A percentile compares a stretch with the other conserved stretches of the same genome.
Conservation (phyloP, 1,284 basidiomycete genomes). For the Moniliophthora roreri region DNA sequence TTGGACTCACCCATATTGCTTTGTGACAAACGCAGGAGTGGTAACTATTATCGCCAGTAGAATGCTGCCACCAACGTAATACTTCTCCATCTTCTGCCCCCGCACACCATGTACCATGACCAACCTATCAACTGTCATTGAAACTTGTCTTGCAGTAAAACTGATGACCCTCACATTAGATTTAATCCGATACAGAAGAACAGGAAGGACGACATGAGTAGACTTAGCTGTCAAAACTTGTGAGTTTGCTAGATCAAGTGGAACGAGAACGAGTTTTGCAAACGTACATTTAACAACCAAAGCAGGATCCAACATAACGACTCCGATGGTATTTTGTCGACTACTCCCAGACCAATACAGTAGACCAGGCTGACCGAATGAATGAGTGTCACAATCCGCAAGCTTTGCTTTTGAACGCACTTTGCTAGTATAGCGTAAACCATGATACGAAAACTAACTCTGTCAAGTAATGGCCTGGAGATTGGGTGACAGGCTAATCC, state of each 20-base stretch:
- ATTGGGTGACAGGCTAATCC: not conserved
- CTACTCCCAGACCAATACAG: too few species aligned
- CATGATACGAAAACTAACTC: conserved; percentile 3
- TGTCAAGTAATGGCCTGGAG: not conserved
- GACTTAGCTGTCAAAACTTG: too few species aligned
- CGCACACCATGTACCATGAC: not conserved
- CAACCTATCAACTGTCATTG: not conserved
- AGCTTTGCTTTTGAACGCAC: too few species aligned
- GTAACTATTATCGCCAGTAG: not conserved
- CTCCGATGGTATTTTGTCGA: too few species aligned
- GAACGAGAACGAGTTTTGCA: too few species aligned
- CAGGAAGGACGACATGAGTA: too few species aligned
- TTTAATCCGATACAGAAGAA: conserved; percentile 1
- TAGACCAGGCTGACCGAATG: too few species aligned
- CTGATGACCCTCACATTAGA: not conserved
- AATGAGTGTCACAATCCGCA: too few species aligned
- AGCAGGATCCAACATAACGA: too few species aligned
- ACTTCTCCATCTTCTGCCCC: not conserved
- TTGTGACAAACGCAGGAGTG: not conserved
- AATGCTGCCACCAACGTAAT: not conserved
- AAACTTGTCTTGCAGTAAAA: too few species aligned
- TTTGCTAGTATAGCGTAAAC: not conserved
- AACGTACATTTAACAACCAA: too few species aligned
- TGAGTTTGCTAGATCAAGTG: too few species aligned
- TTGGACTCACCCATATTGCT: not conserved